Percentiles rank a stretch among this genome's conserved stretches.
Evolutionary conservation across 106 monocot genomes (phyloP).

Genomic region (Allium sativum): DNA sequence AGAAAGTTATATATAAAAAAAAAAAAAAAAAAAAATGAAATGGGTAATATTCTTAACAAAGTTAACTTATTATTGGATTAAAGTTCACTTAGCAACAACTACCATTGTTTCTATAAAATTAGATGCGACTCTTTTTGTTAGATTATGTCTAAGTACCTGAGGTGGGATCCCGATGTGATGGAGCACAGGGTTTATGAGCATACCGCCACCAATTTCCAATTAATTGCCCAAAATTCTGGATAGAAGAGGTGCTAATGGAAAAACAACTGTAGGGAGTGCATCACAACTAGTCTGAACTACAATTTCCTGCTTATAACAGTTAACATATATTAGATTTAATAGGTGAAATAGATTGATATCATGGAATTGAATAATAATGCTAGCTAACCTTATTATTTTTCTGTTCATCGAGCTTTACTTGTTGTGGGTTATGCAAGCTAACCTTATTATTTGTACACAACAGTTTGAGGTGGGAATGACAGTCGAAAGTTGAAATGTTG

Average conservation of each 20-base stretch:
- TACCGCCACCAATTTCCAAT: constrained; percentile 76
- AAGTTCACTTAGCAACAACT: too few relatives aligned
- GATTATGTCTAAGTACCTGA: constrained; percentile 22
- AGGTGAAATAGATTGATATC: too few relatives aligned
- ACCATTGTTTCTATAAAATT: too few relatives aligned
- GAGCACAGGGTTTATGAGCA: constrained; percentile 66
- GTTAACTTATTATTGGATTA: too few relatives aligned
- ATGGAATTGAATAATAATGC: too few relatives aligned
- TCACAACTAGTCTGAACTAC: constrained; percentile 9
- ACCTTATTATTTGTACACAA: too few relatives aligned
- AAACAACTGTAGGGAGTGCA: constrained; percentile 27
- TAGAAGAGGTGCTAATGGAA: constrained; percentile 47
- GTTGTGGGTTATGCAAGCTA: constrained; percentile 2
- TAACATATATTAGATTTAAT: neutral
- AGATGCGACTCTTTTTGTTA: too few relatives aligned
- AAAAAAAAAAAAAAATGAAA: too few relatives aligned
- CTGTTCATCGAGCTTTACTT: constrained; percentile 2
- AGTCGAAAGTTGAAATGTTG: too few relatives aligned
- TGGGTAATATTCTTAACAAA: too few relatives aligned
- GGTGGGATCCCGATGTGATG: constrained; percentile 74
- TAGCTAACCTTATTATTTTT: constrained; percentile 17
- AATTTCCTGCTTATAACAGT: constrained; percentile 6
- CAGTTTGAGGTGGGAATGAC: too few relatives aligned
- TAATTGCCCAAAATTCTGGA: constrained; percentile 57
- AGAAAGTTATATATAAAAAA: too few relatives aligned